Conservation (phyloP, 2,329 filamentous ascomycete genomes). For the Aspergillus brunneoviolaceus region DNA sequence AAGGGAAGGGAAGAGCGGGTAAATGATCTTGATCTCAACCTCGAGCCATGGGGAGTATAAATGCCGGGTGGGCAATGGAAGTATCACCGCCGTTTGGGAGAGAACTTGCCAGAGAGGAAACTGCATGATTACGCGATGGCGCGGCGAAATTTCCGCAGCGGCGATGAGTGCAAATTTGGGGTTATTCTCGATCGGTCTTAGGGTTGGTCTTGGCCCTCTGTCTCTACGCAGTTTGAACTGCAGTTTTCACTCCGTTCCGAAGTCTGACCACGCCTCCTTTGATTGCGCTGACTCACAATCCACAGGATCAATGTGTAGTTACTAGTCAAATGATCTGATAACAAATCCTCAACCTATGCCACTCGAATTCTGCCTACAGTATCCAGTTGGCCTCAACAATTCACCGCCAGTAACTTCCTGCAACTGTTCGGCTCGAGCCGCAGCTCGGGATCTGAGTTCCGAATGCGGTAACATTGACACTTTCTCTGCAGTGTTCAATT, state of each 20-base stretch:
- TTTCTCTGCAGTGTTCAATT: no score
- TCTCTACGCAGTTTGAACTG: no score
- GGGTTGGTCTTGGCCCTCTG: neutral
- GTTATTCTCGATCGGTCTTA: neutral
- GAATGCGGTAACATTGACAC: no score
- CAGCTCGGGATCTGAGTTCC: no score
- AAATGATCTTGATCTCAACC: neutral
- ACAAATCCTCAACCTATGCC: no score
- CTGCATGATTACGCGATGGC: neutral
- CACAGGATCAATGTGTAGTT: no score
- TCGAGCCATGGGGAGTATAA: neutral
- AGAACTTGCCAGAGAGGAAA: neutral
- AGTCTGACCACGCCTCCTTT: neutral
- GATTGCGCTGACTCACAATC: no score
- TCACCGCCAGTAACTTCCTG: no score
- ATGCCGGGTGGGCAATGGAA: neutral
- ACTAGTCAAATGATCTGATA: no score
- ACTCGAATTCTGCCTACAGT: no score
- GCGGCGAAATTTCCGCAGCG: neutral
- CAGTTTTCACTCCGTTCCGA: neutral
- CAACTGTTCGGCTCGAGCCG: no score
- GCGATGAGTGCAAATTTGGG: neutral
- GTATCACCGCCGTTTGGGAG: neutral
- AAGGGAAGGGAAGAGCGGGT: neutral
- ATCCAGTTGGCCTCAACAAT: no score